Conservation (phyloP, 495 filamentous ascomycete genomes). For the Penicillium flavigenum region DNA sequence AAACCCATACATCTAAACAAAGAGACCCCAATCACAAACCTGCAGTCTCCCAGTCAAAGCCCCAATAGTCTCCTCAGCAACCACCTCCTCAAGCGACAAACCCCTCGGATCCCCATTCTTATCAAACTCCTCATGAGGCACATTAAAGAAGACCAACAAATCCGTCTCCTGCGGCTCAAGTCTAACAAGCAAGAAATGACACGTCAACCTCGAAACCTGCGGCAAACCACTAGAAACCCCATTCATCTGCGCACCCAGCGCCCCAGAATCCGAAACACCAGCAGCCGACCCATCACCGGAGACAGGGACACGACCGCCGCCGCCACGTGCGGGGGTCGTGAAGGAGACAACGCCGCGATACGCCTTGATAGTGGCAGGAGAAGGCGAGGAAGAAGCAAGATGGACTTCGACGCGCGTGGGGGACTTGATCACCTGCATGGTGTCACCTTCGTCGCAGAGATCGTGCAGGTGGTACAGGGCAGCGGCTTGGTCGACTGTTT, state of each 20-base stretch:
- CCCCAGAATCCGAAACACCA: slow-evolving; percentile 10
- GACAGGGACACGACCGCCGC: slow-evolving; percentile 12
- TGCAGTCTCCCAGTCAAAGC: slow-evolving; percentile 69
- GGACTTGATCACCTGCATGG: slow-evolving; percentile 54
- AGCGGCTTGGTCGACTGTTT: slow-evolving; percentile 62
- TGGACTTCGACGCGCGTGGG: slow-evolving; percentile 34
- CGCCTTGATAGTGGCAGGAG: slow-evolving; percentile 16
- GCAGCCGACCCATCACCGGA: slow-evolving; percentile 9
- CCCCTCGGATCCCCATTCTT: slow-evolving; percentile 35
- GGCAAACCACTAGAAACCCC: background rate
- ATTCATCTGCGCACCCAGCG: slow-evolving; percentile 9
- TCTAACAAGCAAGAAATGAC: slow-evolving; percentile 59
- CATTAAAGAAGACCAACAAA: slow-evolving; percentile 85
- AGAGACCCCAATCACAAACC: slow-evolving; percentile 80
- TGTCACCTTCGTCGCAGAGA: slow-evolving; percentile 61
- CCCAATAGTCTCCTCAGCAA: slow-evolving; percentile 60
- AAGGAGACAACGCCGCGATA: slow-evolving; percentile 38
- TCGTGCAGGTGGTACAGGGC: slow-evolving; percentile 74
- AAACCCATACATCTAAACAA: slow-evolving; percentile 46
- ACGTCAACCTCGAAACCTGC: slow-evolving; percentile 25
- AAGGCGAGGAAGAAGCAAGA: slow-evolving; percentile 26
- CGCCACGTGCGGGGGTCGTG: slow-evolving; percentile 24
- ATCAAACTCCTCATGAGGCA: slow-evolving; percentile 74
- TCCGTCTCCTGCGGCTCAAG: slow-evolving; percentile 76
- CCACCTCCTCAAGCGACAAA: slow-evolving; percentile 56